A percentile compares a stretch with the other conserved stretches of the same genome.
Evolutionary conservation across 2,329 filamentous ascomycete species (phyloP).

Genomic region (Microsporum audouinii): DNA sequence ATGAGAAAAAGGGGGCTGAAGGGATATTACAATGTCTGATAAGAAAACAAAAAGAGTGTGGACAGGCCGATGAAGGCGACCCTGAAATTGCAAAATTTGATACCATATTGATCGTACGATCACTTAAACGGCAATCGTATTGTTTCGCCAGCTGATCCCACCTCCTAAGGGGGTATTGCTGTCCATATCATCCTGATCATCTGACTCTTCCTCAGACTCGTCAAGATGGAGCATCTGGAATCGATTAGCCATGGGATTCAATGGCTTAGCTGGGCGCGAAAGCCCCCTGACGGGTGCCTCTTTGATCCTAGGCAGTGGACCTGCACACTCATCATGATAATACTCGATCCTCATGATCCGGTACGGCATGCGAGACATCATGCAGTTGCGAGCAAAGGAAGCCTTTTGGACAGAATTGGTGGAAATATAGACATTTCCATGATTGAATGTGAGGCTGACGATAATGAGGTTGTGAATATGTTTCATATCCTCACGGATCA

Average conservation of each 20-base stretch:
- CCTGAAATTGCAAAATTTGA: not conserved
- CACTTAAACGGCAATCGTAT: conserved; percentile 13
- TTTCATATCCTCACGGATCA: conserved; percentile 61
- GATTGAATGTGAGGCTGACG: conserved; percentile 50
- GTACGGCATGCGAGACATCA: conserved; percentile 58
- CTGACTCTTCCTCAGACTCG: conserved; percentile 30
- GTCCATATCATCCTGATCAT: conserved; percentile 18
- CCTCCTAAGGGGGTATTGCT: conserved; percentile 12
- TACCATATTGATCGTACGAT: not conserved
- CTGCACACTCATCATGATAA: conserved; percentile 60
- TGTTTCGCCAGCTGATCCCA: conserved; percentile 13
- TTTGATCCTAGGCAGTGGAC: conserved; percentile 39
- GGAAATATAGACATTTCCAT: conserved; percentile 53
- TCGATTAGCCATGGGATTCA: conserved; percentile 43
- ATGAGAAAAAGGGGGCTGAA: not conserved
- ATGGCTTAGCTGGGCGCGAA: conserved; percentile 26
- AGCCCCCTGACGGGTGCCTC: conserved; percentile 22
- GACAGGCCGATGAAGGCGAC: not conserved
- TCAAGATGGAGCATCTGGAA: conserved; percentile 50
- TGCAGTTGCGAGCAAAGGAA: conserved; percentile 63
- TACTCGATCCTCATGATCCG: conserved; percentile 60
- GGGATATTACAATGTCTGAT: not conserved
- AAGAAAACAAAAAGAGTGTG: not conserved
- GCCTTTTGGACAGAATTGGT: conserved; percentile 69
- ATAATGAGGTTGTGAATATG: conserved; percentile 73